Conservation (phyloP, 148 eudicot genomes). For the Spergularia bocconei region DNA sequence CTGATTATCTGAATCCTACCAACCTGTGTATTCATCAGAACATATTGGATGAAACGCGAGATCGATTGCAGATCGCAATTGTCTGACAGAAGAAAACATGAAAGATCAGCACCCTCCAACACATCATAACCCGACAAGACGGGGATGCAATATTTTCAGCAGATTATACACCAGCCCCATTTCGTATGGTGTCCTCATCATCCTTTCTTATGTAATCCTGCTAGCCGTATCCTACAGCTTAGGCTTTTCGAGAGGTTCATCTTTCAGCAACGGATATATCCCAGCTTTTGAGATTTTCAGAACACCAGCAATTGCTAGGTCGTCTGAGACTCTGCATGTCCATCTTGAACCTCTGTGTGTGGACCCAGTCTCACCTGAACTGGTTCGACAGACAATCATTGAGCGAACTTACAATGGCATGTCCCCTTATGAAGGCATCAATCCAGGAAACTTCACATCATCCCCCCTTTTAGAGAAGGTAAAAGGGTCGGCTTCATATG, state of each 20-base stretch:
- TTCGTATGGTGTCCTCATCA: constrained; percentile 8
- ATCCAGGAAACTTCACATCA: neutral
- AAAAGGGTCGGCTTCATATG: neutral
- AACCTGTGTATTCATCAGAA: too few relatives aligned
- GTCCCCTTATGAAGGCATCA: constrained; percentile 18
- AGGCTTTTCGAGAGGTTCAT: constrained; percentile 18
- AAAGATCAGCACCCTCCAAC: constrained; percentile 13
- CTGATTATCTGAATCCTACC: too few relatives aligned
- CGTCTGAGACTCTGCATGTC: neutral
- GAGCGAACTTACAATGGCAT: constrained; percentile 21
- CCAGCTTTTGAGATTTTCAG: constrained; percentile 10
- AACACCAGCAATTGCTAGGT: neutral
- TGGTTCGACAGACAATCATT: constrained; percentile 13
- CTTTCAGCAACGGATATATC: constrained; percentile 9
- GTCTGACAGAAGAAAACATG: neutral
- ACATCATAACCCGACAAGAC: neutral
- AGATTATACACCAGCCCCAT: constrained; percentile 13
- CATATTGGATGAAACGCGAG: too few relatives aligned
- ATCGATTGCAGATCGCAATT: neutral
- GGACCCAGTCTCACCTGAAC: constrained; percentile 17
- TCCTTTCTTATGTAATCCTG: constrained; percentile 16
- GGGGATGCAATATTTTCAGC: neutral
- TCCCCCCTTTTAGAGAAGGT: neutral
- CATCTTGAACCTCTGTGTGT: constrained; percentile 14
- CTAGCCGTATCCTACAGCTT: constrained; percentile 18